Evolutionary conservation across 495 filamentous ascomycete species (phyloP).

Genomic region (Penicillium chermesinum): DNA sequence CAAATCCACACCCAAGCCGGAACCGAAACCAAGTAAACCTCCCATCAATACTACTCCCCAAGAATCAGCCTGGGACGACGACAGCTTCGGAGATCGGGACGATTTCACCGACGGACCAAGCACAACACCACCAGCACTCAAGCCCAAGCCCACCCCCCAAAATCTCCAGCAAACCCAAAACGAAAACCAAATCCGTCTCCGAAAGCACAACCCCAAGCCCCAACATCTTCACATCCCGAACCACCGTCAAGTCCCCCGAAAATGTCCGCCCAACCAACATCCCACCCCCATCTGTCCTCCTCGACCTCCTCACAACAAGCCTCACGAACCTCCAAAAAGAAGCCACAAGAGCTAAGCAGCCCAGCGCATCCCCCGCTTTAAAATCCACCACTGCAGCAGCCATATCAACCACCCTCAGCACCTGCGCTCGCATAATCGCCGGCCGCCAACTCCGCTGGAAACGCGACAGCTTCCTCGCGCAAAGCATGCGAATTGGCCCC

Average conservation of each 20-base stretch:
- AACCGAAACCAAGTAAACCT: background rate
- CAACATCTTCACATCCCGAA: slow-evolving; percentile 11
- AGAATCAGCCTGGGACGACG: slow-evolving; percentile 57
- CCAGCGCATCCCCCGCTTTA: background rate
- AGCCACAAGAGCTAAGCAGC: slow-evolving; percentile 22
- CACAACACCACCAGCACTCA: slow-evolving; percentile 8
- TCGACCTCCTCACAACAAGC: slow-evolving; percentile 66
- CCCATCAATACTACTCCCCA: slow-evolving; percentile 13
- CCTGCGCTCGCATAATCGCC: slow-evolving; percentile 74
- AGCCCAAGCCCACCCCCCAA: too few species aligned
- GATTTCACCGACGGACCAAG: slow-evolving; percentile 37
- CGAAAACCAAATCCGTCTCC: slow-evolving; percentile 1
- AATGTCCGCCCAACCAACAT: slow-evolving; percentile 72
- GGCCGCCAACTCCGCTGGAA: slow-evolving; percentile 88
- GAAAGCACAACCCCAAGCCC: slow-evolving; percentile 5
- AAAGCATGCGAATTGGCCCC: slow-evolving; percentile 78
- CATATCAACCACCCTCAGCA: slow-evolving; percentile 52
- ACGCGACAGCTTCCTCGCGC: slow-evolving; percentile 76
- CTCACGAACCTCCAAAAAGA: slow-evolving; percentile 48
- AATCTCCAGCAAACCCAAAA: background rate
- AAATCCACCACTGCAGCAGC: slow-evolving; percentile 23
- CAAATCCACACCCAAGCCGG: background rate
- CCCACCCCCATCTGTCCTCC: slow-evolving; percentile 77
- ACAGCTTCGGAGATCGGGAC: slow-evolving; percentile 38
- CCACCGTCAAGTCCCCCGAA: slow-evolving; percentile 12